phyloP scores from a whole-genome alignment of 2,329 filamentous ascomycete species.

The Neoscytalidium dimidiatum region DNA sequence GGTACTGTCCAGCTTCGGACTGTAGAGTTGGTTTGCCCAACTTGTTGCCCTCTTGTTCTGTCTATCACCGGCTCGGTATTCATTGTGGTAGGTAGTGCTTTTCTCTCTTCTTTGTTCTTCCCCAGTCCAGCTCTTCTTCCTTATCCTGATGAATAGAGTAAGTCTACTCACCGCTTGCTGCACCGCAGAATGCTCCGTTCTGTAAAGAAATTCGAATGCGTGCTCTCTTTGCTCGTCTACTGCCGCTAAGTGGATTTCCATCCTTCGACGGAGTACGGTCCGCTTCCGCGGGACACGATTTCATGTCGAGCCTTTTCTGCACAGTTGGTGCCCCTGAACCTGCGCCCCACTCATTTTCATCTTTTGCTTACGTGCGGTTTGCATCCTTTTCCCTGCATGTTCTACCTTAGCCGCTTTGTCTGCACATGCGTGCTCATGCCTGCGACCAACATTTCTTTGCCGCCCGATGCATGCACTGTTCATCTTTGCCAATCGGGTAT shows the following conservation, averaged over 20 bases:
- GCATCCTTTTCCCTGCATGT: not conserved
- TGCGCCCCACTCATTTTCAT: not conserved
- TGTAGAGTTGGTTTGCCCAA: too few relatives aligned
- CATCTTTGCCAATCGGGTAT: not conserved
- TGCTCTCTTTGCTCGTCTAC: not conserved
- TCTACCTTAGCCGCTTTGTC: not conserved
- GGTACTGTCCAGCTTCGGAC: not conserved
- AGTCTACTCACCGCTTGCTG: not conserved
- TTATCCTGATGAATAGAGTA: not conserved
- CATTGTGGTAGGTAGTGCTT: conserved; percentile 7
- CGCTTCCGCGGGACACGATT: not conserved
- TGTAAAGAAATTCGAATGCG: not conserved
- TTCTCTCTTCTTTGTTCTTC: not conserved
- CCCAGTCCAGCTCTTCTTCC: not conserved
- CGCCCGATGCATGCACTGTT: not conserved
- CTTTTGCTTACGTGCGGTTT: not conserved
- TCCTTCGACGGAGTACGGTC: not conserved
- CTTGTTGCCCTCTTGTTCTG: too few relatives aligned
- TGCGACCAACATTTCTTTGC: too few relatives aligned
- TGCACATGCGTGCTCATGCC: not conserved
- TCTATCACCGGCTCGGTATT: not conserved
- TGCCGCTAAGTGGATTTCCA: too few relatives aligned
- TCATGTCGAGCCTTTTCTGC: too few relatives aligned
- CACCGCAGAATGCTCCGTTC: not conserved
- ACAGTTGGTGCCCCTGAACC: not conserved